Conservation (phyloP, 495 filamentous ascomycete species). For the Jackrogersella multiformis region DNA sequence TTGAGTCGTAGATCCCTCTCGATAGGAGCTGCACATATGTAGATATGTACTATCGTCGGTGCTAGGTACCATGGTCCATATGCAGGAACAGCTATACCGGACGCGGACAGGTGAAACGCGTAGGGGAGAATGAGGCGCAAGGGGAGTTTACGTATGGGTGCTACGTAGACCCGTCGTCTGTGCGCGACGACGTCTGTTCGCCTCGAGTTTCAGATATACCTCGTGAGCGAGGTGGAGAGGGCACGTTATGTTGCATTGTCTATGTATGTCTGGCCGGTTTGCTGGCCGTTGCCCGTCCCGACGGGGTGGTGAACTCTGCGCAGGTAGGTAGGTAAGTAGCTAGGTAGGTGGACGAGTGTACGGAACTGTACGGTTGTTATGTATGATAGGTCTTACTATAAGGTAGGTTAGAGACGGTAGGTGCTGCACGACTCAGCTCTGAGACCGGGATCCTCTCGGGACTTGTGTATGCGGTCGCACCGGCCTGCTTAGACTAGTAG, state of each 20-base stretch:
- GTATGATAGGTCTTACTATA: background rate
- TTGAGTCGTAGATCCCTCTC: background rate
- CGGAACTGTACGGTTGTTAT: background rate
- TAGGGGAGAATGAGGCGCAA: background rate
- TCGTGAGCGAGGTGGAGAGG: background rate
- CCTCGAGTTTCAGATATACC: constrained; percentile 28
- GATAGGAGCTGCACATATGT: background rate
- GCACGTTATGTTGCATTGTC: background rate
- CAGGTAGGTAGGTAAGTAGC: background rate
- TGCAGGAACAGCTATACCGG: background rate
- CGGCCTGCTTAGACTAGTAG: no score
- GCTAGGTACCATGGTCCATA: no score
- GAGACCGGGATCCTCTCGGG: background rate
- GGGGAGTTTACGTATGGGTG: background rate
- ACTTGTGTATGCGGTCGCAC: constrained; percentile 12
- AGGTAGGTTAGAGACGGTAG: no score
- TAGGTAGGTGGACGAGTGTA: background rate
- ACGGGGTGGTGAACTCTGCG: constrained; percentile 6
- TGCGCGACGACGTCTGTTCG: constrained; percentile 26
- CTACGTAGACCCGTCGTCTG: constrained; percentile 19
- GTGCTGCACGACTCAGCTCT: background rate
- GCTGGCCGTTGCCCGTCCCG: constrained; percentile 14
- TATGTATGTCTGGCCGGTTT: constrained; percentile 21
- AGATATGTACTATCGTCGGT: no score
- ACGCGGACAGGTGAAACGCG: background rate